These are phyloP conservation scores for Fraxinus platypoda DNA, from an alignment of 305 asterid genomes.

Conservation along the genomic window DNA sequence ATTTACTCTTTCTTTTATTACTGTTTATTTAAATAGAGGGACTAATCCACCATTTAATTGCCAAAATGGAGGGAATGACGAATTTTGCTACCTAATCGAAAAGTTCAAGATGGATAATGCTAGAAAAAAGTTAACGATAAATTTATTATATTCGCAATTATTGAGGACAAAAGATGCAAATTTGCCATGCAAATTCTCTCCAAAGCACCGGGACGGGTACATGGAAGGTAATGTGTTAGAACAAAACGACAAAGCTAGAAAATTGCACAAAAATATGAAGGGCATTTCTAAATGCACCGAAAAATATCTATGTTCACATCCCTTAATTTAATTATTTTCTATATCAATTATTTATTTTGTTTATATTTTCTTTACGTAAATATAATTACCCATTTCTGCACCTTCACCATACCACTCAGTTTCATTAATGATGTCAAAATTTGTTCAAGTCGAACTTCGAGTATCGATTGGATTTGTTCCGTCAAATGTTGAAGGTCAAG, in stretches of 20 bases:
- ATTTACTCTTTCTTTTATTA: too few species aligned
- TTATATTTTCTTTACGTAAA: background rate
- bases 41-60: background rate
- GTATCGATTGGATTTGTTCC: background rate
- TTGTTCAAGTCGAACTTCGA: background rate
- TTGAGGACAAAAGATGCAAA: background rate
- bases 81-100: background rate
- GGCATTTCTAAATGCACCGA: background rate
- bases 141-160: background rate
- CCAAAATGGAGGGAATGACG: background rate
- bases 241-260: background rate
- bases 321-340: background rate
- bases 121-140: background rate
- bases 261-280: background rate
- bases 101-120: background rate
- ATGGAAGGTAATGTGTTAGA: background rate
- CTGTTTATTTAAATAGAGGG: background rate
- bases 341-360: background rate
- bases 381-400: background rate
- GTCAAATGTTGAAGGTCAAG: background rate
- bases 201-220: background rate
- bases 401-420: background rate
- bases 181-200: background rate
- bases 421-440: background rate
- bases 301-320: background rate